Percentiles rank a stretch among this genome's conserved stretches.
These are phyloP conservation scores for Globisporangium recalcitrans DNA, from an alignment of 352 stramenopile species.

Conservation along the genomic window DNA sequence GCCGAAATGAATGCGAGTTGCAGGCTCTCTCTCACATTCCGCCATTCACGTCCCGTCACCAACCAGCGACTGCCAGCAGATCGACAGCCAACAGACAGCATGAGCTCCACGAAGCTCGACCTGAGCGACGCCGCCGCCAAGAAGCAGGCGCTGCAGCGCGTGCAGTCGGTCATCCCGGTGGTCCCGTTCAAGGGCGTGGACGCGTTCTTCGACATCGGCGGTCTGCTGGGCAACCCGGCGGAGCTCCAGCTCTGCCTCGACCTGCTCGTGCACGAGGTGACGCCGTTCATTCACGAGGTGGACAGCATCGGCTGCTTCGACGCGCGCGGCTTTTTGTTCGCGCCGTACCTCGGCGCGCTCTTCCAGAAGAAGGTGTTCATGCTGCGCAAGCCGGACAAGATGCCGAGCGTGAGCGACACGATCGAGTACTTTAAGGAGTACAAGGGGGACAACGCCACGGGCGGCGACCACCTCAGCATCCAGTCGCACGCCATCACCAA, in stretches of 20 bases:
- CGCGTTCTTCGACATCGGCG: slow-evolving; percentile 96
- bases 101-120: slow-evolving; percentile 30
- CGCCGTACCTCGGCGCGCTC: slow-evolving; percentile 91
- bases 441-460: slow-evolving; percentile 79
- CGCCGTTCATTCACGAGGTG: slow-evolving; percentile 47
- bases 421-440: slow-evolving; percentile 93
- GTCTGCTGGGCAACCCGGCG: slow-evolving; percentile 85
- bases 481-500: slow-evolving; percentile 67
- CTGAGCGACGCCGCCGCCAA: slow-evolving; percentile 44
- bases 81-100: slow-evolving; percentile 10
- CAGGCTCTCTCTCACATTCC: neutral
- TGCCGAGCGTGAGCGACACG: slow-evolving; percentile 91
- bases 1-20: neutral
- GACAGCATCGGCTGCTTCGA: slow-evolving; percentile 92
- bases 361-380: slow-evolving; percentile 98
- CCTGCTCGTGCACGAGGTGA: slow-evolving; percentile 81
- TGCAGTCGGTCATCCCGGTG: slow-evolving; percentile 91
- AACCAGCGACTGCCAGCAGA: slow-evolving; percentile 12
- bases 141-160: slow-evolving; percentile 43
- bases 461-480: slow-evolving; percentile 85
- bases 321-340: slow-evolving; percentile 96
- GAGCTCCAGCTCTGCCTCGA: slow-evolving; percentile 92
- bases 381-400: slow-evolving; percentile 97
- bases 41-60: slow-evolving; percentile 8
- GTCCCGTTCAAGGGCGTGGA: slow-evolving; percentile 95